Base-by-base conservation (phyloP, 2,329 filamentous ascomycete genomes). In the Trichophyton benhamiae region DNA sequence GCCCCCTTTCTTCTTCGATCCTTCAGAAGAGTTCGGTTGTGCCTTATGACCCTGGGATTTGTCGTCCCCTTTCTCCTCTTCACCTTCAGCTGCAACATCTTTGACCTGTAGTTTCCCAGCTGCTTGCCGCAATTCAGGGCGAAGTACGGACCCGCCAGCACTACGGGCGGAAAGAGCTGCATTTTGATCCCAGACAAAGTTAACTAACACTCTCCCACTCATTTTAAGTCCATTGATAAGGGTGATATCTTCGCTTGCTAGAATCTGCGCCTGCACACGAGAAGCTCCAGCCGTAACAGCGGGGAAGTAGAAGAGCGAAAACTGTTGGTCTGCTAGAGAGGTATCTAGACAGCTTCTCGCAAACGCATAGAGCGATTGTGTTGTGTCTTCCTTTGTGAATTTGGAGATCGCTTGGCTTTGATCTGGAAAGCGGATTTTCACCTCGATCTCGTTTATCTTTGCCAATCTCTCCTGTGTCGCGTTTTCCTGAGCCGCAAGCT, bases 341-440 rank as follows among this genome's bases (percentile, higher is more conserved):
- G 83, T 73, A 1, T 84, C 82, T 72, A 99, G 86, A 64, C 92
- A 84, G 49, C 78, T 79, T 59, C 84, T 80, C 17, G 96, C 88
- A 65, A 87, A 89, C 13, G 79, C 77, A 74, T 97, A 90, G 1
- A 99, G 77, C 58, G 83, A 81, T 2, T 81, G 79, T 1, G 86
- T 87, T 0, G 88, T 90, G 60, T 91, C 86, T 0, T 78, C 72
- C 20, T 84, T 83, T 1, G 79, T 81, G 66, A 95, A 84, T n/a
- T 80, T 81, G 75, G 86, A 86, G 59, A 90, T 83, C 36, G 91
- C 83, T 60, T 86, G 85, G 62, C 85, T 88, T 67, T 91, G 88
- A 71, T 97, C 91, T 0, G 92, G 92, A 67, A 96, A 91, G 27
- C 91, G 87, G 57, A 96, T 82, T 65, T 88, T 90, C 65, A 97